Base-by-base conservation (phyloP, 768 basidiomycete genomes). In the Suillus subaureus region DNA sequence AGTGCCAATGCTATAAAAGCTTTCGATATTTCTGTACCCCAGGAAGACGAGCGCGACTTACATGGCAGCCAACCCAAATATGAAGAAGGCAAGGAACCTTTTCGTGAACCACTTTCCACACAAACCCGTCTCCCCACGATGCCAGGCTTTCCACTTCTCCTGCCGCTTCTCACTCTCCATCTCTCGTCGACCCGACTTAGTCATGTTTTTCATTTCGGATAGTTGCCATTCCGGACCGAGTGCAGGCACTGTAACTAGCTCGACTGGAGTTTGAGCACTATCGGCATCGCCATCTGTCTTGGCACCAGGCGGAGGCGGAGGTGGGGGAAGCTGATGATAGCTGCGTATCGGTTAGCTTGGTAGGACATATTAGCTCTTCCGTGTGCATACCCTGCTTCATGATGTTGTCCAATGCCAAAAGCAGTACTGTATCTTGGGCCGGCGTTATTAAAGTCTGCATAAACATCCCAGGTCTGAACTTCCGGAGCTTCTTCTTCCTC, bases 161-260 rank as follows among this genome's bases (percentile, higher is more conserved):
- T 71, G 78, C 64, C 87, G 82, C 57, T 78, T 73, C 57, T 87
- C 87, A 16, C 79, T 72, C 73, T 86, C 87, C 60, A 84, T 81
- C 76, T 93, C 90, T 35, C 84, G 81, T 73, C 85, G 85, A 6
- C 86, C 92, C 2, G 87, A 79, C 71, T 89, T 90, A 1, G 90
- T 91, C 86, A 94, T 91, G 43, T 85, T 84, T 57, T 83, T 85
- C 75, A 97, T 78, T 74, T 98, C 96, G 23, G 84, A 80, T 60
- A 88, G 87, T 31, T 85, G 85, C 96, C 96, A 98, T 79, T 98
- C 96, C 0, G 96, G 80, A 23, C 96, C 96, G 3, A 98, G 82
- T 2, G 92, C 92, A 3, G 96, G 96, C 0, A 97, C 94, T 1
- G 96, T 97, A 52, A 97, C 90, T 75, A 96, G 83, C 77, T 98